Evolutionary conservation across 352 stramenopile species (phyloP), one percentile per base, ranked within the genome.

Genomic region (Thalassiosira ordinaria): DNA sequence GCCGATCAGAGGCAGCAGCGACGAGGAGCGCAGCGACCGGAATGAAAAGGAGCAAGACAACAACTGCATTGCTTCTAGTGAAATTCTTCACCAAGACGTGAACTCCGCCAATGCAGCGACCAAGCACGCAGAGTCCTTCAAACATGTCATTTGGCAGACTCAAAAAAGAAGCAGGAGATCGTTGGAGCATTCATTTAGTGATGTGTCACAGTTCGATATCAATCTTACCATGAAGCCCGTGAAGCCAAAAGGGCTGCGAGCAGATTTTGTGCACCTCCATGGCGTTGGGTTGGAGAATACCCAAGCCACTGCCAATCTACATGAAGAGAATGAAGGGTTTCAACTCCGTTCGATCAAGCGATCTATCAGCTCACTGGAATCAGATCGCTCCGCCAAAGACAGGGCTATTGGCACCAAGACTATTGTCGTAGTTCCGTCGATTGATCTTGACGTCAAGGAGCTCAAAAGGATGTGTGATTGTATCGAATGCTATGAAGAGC

Each of bases 401-500:
- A 31, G 11, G 5, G 18, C 18, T 31, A 27, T 20, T 14, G 13
- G 13, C 47, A 56, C 22, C 27, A 71, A 71, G 18, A 61, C 59
- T 27, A 51, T 71, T 6, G 46, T 71, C 2, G 47, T 71, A 33
- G 47, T 71, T 16, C 62, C 62, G 31, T 78, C 74, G 0, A 60
- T 78, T 29, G 66, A 82, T 57, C 46, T 82, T 24, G 74, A 82
- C 68, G 22, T 18, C 18, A 47, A 57, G 35, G 74, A 82, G n/a
- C 35, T 82, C 13, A n/a, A 27, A 20, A 57, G 74, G 33, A 56
- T 82, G 33, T 74, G 74, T 44, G 37, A 53, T 16, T 59, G 18
- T 41, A 64, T 74, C 22, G 67, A 75, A 61, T 71, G 62, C 16
- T 82, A 82, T 51, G 74, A 82, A 66, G 74, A 82, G 20, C 29